These are phyloP conservation scores for Aspergillus terreus DNA, from an alignment of 2,329 filamentous ascomycete species.

Conservation along the genomic window DNA sequence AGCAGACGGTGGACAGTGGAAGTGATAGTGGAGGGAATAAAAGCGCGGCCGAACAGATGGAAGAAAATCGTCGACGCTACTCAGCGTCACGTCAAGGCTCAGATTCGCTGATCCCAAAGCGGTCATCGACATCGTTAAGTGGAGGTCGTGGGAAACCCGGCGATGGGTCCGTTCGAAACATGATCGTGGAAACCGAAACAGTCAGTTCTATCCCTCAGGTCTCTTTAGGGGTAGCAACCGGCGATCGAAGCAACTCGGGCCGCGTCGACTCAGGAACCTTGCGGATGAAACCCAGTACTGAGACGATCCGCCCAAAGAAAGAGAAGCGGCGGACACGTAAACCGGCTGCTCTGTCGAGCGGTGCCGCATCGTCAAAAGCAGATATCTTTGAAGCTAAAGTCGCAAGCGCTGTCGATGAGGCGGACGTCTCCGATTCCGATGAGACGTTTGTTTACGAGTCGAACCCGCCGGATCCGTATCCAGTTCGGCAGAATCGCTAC, in stretches of 20 bases:
- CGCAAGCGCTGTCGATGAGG: conserved; percentile 91
- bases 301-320: conserved; percentile 92
- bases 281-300: conserved; percentile 82
- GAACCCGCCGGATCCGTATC: conserved; percentile 67
- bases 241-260: conserved; percentile 55
- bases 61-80: conserved; percentile 34
- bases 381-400: conserved; percentile 98
- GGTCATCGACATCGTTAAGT: conserved; percentile 65
- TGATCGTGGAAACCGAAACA: conserved; percentile 97
- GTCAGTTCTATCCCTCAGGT: conserved; percentile 87
- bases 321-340: conserved; percentile 85
- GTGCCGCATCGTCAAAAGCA: conserved; percentile 81
- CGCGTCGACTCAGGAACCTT: conserved; percentile 67
- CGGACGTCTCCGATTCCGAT: conserved; percentile 93
- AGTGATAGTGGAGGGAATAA: conserved; percentile 49
- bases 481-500: conserved; percentile 65
- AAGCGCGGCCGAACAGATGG: conserved; percentile 29
- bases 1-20: conserved; percentile 56
- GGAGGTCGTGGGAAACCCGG: conserved; percentile 60
- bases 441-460: conserved; percentile 99
- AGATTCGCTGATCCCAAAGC: conserved; percentile 55
- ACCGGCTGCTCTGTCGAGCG: conserved; percentile 51
- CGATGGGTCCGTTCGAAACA: conserved; percentile 77
- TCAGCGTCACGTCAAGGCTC: conserved; percentile 43
- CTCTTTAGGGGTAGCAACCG: conserved; percentile 60